These are phyloP conservation scores for Hypoxylon sp. DNA, from an alignment of 2,329 filamentous ascomycete species.

Conservation along the genomic window DNA sequence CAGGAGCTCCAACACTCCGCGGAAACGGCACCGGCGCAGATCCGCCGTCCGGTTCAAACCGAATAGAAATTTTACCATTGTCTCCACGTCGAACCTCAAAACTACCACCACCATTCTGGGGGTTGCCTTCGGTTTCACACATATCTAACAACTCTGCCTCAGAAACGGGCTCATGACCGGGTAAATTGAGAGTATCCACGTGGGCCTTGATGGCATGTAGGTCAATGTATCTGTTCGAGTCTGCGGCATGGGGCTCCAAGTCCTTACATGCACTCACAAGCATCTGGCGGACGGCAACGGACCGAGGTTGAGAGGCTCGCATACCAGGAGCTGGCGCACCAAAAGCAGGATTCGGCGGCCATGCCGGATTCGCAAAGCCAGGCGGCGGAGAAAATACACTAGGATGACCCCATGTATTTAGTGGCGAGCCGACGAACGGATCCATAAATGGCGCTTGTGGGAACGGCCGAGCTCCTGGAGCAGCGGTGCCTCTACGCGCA, in stretches of 20 bases:
- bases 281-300: slow-evolving; percentile 78
- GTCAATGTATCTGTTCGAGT: slow-evolving; percentile 77
- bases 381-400: slow-evolving; percentile 62
- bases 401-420: slow-evolving; percentile 59
- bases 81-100: slow-evolving; percentile 77
- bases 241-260: slow-evolving; percentile 61
- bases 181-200: slow-evolving; percentile 71
- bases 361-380: slow-evolving; percentile 61
- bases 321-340: slow-evolving; percentile 52
- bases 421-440: slow-evolving; percentile 55
- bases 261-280: slow-evolving; percentile 85
- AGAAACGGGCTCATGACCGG: slow-evolving; percentile 61
- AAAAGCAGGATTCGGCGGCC: slow-evolving; percentile 55
- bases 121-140: slow-evolving; percentile 91
- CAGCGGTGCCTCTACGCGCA: slow-evolving; percentile 65
- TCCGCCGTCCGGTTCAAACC: slow-evolving; percentile 69
- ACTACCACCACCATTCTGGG: slow-evolving; percentile 89
- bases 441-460: slow-evolving; percentile 61
- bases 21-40: slow-evolving; percentile 59
- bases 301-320: slow-evolving; percentile 72
- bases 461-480: slow-evolving; percentile 66
- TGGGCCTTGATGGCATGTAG: slow-evolving; percentile 77
- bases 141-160: slow-evolving; percentile 83
- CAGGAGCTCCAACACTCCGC: slow-evolving; percentile 70
- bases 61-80: slow-evolving; percentile 61